Percentiles rank a stretch among this genome's conserved stretches.
Conservation (phyloP, 2,329 filamentous ascomycete genomes). For the Cladosporium velox region DNA sequence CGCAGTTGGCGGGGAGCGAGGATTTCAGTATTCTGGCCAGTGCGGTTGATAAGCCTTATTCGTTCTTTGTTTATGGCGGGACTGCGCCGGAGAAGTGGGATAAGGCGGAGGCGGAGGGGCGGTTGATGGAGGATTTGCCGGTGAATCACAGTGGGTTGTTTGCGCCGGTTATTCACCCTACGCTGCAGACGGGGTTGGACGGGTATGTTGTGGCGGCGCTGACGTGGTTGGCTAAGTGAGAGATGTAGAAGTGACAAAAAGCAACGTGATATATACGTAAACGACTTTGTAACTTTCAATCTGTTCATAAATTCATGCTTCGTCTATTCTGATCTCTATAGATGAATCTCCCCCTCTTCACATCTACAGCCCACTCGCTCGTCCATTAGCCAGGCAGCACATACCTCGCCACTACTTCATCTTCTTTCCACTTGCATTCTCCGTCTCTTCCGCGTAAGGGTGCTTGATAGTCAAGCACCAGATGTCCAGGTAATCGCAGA, state of each 20-base stretch:
- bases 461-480: slow-evolving; percentile 99
- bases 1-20: slow-evolving; percentile 54
- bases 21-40: slow-evolving; percentile 61
- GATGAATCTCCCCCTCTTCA: not conserved
- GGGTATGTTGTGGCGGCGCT: slow-evolving; percentile 40
- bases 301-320: not conserved
- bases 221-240: slow-evolving; percentile 35
- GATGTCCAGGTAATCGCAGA: slow-evolving; percentile 97
- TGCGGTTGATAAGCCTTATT: slow-evolving; percentile 51
- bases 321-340: not conserved
- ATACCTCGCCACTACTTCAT: slow-evolving; percentile 11
- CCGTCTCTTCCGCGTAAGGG: slow-evolving; percentile 45
- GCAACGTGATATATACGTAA: not conserved
- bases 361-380: not conserved
- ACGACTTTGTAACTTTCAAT: not conserved
- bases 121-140: slow-evolving; percentile 52
- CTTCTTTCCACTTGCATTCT: slow-evolving; percentile 26
- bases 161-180: slow-evolving; percentile 61
- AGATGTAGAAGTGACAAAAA: not conserved
- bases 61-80: slow-evolving; percentile 61
- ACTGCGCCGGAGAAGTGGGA: slow-evolving; percentile 55
- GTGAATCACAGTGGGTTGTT: slow-evolving; percentile 63
- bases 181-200: slow-evolving; percentile 53
- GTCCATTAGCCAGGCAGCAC: not conserved
- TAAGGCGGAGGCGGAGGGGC: slow-evolving; percentile 48